Evolutionary conservation across 495 filamentous ascomycete genomes (phyloP), one percentile per base, ranked within the genome.

Genomic region (Astrothelium macrocarpum): DNA sequence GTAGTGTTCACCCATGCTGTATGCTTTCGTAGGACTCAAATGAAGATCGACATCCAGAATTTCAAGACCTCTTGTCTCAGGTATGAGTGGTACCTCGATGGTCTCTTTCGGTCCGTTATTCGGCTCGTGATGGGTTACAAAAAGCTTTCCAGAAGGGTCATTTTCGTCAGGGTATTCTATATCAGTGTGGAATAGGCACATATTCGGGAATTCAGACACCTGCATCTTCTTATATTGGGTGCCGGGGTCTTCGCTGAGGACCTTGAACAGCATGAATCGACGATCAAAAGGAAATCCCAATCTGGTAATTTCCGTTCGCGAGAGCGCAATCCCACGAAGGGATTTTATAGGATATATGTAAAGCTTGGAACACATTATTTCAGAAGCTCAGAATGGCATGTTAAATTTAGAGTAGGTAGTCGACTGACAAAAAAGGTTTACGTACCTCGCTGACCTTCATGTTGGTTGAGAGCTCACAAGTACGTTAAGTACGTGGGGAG

Each of bases 261-360:
- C 76, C 62, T 85, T 83, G 61, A 88, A 80, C 23, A 96, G 81
- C 84, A 94, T 89, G 72, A 90, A 94, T 18, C 79, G 77, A 10
- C 92, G 84, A 76, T 97, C 92, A 73, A 90, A 81, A 34, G 76
- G 75, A 64, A 95, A 82, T 14, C 91, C 91, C 65, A 84, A 80
- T n/a, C 79, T 73, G 1, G 84, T 85, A 36, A 92, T 70, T 7
- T 75, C 65, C 12, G 87, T 80, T 25, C 77, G 69, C 2, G 75
- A 53, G 39, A 96, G 72, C 29, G 79, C 63, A 32, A 89, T 82
- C 4, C 81, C 84, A 4, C 87, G 84, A 0, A 96, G 81, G 1
- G 86, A 90, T 70, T 96, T 97, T 77, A 97, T 89, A 62, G 92
- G 91, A 71, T 96, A 95, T 46, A 89, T 79, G 75, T 90, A 94